Evolutionary conservation across 2,329 filamentous ascomycete species (phyloP).

Genomic region (Sphaerulina populicola): DNA sequence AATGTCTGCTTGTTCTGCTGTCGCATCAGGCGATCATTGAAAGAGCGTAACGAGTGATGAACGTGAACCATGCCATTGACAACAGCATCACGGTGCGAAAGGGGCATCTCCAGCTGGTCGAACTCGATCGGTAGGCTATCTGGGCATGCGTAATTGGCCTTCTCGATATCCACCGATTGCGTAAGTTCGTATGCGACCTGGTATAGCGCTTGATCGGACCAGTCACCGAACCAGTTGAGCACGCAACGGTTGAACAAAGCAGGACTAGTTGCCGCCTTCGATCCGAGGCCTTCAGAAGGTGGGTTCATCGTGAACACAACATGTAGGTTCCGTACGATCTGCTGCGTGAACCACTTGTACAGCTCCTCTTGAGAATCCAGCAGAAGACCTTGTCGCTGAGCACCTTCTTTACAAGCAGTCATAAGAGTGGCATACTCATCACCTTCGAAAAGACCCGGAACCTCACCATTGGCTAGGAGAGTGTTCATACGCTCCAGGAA

Average conservation of each 20-base stretch:
- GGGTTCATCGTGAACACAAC: slow-evolving; percentile 99
- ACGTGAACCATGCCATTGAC: slow-evolving; percentile 99
- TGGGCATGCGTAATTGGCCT: slow-evolving; percentile 73
- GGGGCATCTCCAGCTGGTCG: slow-evolving; percentile 71
- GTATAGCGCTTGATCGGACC: slow-evolving; percentile 98
- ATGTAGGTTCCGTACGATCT: slow-evolving; percentile 97
- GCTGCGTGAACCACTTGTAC: slow-evolving; percentile 99
- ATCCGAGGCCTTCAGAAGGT: slow-evolving; percentile 85
- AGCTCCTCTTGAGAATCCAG: slow-evolving; percentile 96
- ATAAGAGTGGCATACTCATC: slow-evolving; percentile 97
- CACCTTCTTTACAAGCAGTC: slow-evolving; percentile 98
- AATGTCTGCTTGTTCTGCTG: slow-evolving; percentile 90
- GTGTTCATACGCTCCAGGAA: slow-evolving; percentile 99
- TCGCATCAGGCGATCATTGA: slow-evolving; percentile 79
- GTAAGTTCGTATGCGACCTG: slow-evolving; percentile 95
- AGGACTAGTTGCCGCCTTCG: slow-evolving; percentile 93
- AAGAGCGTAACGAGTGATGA: slow-evolving; percentile 83
- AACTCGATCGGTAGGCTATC: slow-evolving; percentile 92
- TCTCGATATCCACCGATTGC: slow-evolving; percentile 89
- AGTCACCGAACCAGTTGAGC: slow-evolving; percentile 99
- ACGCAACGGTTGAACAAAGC: slow-evolving; percentile 99
- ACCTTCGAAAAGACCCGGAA: slow-evolving; percentile 97
- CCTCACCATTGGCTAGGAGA: slow-evolving; percentile 95
- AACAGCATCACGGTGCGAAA: slow-evolving; percentile 81
- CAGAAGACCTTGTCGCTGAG: slow-evolving; percentile 87